A percentile compares a stretch with the other conserved stretches of the same genome.
These are phyloP conservation scores for Cymbidium sinense DNA, from an alignment of 106 monocot species.

Conservation along the genomic window DNA sequence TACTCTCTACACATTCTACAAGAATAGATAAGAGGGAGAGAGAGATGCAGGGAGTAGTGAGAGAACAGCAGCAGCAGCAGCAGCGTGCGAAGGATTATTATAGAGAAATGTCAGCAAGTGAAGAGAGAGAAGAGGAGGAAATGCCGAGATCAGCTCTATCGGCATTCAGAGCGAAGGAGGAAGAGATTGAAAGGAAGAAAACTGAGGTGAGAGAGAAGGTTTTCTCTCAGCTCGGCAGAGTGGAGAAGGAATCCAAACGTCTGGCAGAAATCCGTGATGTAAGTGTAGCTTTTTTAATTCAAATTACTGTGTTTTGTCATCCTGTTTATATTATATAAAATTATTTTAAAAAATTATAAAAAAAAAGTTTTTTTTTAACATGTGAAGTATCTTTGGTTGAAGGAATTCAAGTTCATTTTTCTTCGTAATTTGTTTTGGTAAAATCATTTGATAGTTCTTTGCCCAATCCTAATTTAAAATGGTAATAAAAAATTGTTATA, in stretches of 20 bases:
- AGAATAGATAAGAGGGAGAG: not conserved
- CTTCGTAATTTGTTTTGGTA: too few relatives aligned
- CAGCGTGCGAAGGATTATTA: conserved; percentile 23
- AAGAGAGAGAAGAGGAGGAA: conserved; percentile 39
- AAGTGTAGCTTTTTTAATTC: conserved; percentile 10
- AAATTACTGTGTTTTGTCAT: too few relatives aligned
- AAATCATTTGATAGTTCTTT: too few relatives aligned
- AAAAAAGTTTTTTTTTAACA: too few relatives aligned
- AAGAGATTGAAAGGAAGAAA: conserved; percentile 75
- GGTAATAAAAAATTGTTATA: too few relatives aligned
- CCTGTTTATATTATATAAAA: not conserved
- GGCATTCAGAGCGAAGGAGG: conserved; percentile 59
- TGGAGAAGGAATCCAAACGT: conserved; percentile 77
- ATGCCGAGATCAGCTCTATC: conserved; percentile 53
- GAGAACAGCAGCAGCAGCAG: conserved; percentile 17
- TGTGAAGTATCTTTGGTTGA: too few relatives aligned
- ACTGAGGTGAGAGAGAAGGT: conserved; percentile 50
- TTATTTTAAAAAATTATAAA: too few relatives aligned
- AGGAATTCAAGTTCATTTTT: too few relatives aligned
- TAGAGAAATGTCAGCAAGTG: conserved; percentile 21
- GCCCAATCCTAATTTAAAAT: too few relatives aligned
- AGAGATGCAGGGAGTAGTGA: conserved; percentile 11
- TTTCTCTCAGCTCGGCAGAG: conserved; percentile 35
- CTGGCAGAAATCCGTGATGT: conserved; percentile 65
- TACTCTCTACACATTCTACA: not conserved